Base-by-base conservation (phyloP, 139 green algal genomes). In the Edaphochlamys debaryana region DNA sequence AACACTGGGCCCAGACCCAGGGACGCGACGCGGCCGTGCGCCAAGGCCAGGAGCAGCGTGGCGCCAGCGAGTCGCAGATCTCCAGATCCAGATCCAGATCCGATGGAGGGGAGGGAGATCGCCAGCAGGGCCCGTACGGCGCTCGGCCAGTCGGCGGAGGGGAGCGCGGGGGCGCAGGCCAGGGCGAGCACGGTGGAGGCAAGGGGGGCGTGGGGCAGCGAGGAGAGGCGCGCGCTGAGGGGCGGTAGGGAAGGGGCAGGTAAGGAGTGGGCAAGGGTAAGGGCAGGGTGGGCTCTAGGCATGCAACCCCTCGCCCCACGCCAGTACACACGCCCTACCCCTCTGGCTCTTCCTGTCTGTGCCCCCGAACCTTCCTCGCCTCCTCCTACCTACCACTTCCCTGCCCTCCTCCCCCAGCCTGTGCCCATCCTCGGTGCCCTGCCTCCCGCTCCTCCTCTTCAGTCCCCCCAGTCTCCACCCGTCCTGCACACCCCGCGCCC, bases 41-140 rank as follows among this genome's bases (percentile, higher is more conserved):
- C 17, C 60, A 82, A 42, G 15, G 76, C 62, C 62, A 82, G 20
- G 62, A 82, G 76, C 76, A 82, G 76, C 42, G 63, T 66, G 30
- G 76, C 76, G 27, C n/a, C 75, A 30, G 32, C 38, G 58, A 80
- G 41, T 58, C 74, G 74, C 27, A 32, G 34, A n/a, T n/a, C n/a
- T n/a, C n/a, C n/a, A n/a, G n/a, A n/a, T n/a, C n/a, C n/a, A n/a
- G n/a, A 45, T 25, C 32, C 4, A 5, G 63, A 45, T 42, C 13
- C 1, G 63, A 20, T 4, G 32, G 63, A 20, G 63, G 63, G 15
- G 63, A 11, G 58, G 58, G 58, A 36, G 20, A 58, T 19, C 20
- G 75, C 75, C 32, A 84, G 64, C 11, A 76, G 50, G 30, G 62
- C 30, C 19, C 78, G 66, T 48, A 34, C 68, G 66, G 67, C 64